Conservation (phyloP, 202 grass and related monocot species). For the Dendrocalamus latiflorus region DNA sequence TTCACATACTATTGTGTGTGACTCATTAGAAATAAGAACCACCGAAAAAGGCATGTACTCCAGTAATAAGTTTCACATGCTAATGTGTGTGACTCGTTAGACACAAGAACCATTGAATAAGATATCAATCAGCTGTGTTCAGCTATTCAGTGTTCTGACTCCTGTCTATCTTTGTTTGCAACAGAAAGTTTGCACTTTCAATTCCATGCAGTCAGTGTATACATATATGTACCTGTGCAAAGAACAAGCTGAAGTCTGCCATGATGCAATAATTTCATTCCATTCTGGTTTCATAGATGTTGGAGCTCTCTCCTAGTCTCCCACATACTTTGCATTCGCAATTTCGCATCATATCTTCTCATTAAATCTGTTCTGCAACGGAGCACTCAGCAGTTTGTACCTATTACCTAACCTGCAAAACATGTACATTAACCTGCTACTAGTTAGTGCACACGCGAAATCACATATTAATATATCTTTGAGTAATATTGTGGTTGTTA, state of each 20-base stretch:
- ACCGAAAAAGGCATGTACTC: background rate
- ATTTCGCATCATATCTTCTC: background rate
- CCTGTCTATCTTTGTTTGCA: background rate
- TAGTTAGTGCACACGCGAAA: background rate
- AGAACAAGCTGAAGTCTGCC: background rate
- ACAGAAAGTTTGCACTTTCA: background rate
- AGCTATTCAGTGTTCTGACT: background rate
- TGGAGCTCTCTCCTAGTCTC: background rate
- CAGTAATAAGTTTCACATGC: background rate
- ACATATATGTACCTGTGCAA: background rate
- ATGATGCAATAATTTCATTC: background rate
- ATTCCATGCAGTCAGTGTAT: background rate
- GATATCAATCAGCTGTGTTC: background rate
- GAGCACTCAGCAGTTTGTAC: background rate
- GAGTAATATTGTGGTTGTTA: background rate
- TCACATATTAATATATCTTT: background rate
- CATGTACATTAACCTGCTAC: background rate
- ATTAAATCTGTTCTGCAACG: background rate
- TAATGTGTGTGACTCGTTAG: background rate
- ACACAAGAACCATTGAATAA: background rate
- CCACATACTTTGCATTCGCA: background rate
- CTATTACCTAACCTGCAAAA: background rate
- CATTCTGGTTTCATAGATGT: background rate
- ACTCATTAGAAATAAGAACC: background rate
- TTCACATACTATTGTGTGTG: background rate